Conservation (phyloP, 225 moss, liverwort and hornwort species). For the Physcomitrium patens region DNA sequence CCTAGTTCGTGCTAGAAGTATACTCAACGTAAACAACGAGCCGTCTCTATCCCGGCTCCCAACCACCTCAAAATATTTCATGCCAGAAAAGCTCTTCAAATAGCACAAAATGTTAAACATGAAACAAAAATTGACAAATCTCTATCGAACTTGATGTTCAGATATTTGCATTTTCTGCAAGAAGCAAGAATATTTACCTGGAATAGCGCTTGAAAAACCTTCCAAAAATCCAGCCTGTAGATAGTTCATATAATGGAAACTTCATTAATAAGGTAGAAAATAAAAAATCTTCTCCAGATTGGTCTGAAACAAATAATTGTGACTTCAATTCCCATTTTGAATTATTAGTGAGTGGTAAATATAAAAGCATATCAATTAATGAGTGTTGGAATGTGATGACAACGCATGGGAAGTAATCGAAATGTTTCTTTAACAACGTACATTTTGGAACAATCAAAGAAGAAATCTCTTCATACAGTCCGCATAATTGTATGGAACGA, state of each 20-base stretch:
- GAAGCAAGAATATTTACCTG: slow-evolving; percentile 56
- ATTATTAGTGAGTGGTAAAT: neutral
- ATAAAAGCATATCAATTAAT: slow-evolving; percentile 6
- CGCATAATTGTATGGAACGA: slow-evolving; percentile 8
- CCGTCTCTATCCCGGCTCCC: neutral
- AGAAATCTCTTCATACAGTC: neutral
- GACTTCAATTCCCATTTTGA: too few relatives aligned
- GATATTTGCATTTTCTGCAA: slow-evolving; percentile 5
- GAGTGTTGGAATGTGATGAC: neutral
- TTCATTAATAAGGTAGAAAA: neutral
- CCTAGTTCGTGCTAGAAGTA: neutral
- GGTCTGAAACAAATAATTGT: neutral
- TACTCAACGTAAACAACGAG: neutral
- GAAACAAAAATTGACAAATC: neutral
- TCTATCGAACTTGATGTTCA: neutral
- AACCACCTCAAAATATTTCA: slow-evolving; percentile 2
- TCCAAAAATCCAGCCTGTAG: slow-evolving; percentile 93
- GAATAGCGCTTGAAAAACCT: slow-evolving; percentile 78
- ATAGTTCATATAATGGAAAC: neutral
- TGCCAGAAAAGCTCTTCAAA: neutral
- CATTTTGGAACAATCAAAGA: neutral
- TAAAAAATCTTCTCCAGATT: slow-evolving; percentile 1
- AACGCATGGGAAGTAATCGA: neutral
- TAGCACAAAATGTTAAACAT: neutral
- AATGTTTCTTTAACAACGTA: neutral